A percentile compares a stretch with the other conserved stretches of the same genome.
phyloP scores from a whole-genome alignment of 2,329 filamentous ascomycete species.

The Trichoderma polysporum region DNA sequence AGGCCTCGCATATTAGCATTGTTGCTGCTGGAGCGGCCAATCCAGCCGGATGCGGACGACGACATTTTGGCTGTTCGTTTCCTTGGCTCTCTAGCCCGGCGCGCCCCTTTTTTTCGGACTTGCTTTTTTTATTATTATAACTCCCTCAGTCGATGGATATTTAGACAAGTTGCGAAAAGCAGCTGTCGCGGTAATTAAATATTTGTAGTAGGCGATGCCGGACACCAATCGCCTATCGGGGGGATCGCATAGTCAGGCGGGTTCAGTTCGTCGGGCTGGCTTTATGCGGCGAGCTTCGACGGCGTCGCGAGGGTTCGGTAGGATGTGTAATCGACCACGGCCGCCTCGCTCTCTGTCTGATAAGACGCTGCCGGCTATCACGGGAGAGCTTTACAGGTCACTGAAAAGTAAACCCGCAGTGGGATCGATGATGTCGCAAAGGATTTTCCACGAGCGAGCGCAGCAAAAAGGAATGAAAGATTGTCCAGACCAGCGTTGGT shows the following conservation, averaged over 20 bases:
- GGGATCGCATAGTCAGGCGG: conserved; percentile 36
- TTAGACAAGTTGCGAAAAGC: background rate
- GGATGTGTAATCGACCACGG: conserved; percentile 10
- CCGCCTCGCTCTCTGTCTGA: background rate
- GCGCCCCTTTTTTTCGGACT: background rate
- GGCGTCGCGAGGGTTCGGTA: conserved; percentile 21
- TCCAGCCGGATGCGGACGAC: conserved; percentile 58
- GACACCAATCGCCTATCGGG: conserved; percentile 31
- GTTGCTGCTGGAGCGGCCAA: conserved; percentile 64
- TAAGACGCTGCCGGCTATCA: background rate
- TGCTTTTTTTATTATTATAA: background rate
- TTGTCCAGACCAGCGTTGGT: background rate
- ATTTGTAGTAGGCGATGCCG: conserved; percentile 23
- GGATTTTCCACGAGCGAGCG: background rate
- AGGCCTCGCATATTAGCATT: conserved; percentile 75
- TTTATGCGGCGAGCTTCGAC: conserved; percentile 32
- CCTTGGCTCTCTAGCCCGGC: background rate
- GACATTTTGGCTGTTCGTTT: conserved; percentile 45
- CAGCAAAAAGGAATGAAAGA: background rate
- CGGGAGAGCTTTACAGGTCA: background rate
- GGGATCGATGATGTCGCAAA: background rate
- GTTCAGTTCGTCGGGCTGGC: conserved; percentile 24
- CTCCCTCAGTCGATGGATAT: background rate
- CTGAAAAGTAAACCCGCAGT: background rate
- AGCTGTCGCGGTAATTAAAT: background rate